Evolutionary conservation across 805 yeast species (phyloP).

Genomic region (Yarrowia sp.): DNA sequence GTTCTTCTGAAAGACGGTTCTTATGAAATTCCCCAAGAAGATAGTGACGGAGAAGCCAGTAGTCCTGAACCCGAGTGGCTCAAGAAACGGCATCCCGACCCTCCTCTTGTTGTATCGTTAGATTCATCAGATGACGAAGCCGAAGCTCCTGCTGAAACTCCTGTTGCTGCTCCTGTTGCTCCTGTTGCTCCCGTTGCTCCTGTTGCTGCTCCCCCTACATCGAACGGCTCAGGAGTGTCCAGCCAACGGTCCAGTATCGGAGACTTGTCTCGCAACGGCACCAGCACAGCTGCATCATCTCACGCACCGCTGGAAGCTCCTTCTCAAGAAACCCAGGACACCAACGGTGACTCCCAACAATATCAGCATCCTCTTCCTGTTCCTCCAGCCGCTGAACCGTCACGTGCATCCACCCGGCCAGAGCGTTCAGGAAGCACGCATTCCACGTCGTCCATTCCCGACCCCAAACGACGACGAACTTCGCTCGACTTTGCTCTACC

Average conservation of each 20-base stretch:
- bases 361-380: conserved; percentile 14
- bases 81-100: conserved; percentile 5
- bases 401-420: not conserved
- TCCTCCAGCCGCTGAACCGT: not conserved
- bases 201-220: not conserved
- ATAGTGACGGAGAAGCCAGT: conserved; percentile 31
- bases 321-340: no score
- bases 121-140: conserved; percentile 51
- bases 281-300: not conserved
- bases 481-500: not conserved
- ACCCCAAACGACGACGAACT: conserved; percentile 18
- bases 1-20: conserved; percentile 68
- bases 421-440: conserved; percentile 24
- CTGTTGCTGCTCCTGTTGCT: not conserved
- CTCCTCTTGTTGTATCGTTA: conserved; percentile 48
- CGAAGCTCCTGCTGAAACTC: not conserved
- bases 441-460: conserved; percentile 10
- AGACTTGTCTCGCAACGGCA: not conserved
- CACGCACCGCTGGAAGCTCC: not conserved
- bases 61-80: conserved; percentile 10
- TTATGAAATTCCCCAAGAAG: conserved; percentile 51
- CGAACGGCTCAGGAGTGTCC: not conserved
- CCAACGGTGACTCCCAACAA: not conserved
- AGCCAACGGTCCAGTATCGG: not conserved
- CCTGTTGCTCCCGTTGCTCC: not conserved